Base-by-base conservation (phyloP, 2,329 filamentous ascomycete species). In the Beauveria bassiana region DNA sequence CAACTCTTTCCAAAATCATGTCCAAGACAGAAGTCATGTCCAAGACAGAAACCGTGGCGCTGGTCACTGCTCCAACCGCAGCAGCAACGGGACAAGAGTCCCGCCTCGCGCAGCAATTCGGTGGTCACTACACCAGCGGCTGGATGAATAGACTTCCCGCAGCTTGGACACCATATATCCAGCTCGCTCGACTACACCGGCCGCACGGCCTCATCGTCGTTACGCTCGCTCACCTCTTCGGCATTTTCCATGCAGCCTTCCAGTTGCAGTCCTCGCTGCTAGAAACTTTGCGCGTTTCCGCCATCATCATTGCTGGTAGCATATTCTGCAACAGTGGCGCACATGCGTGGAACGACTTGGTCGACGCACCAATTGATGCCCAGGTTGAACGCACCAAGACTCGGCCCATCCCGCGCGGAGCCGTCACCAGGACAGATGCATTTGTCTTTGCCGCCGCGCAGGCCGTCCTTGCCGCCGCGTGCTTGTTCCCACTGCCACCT, bases 321-420 rank as follows among this genome's bases (percentile, higher is more conserved):
- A 68, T 74, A 64, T 73, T 74, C 66, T 69, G 68, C 64, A 69
- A 67, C 42, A 72, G 71, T 65, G 70, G 69, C n/a, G 68, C 18
- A 31, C 59, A 63, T 40, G 68, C 68, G 10, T 74, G 72, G 72
- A 73, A 75, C 65, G 73, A 75, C 66, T 63, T 73, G 8, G 55
- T 73, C 53, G 72, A 75, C 64, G 70, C 68, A 24, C 68, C 69
- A 14, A 65, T 75, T 43, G 73, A 75, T 65, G 61, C 61, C 26
- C 65, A 65, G 31, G 66, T 74, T 24, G 51, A 68, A 2, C 71
- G 73, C 42, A 72, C 70, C 9, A 66, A 65, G 46, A 67, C 65
- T 20, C 70, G 73, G 1, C 73, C 73, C 22, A 73, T 75, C 45
- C 67, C 71, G 2, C 68, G 72, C 31, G 73, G 73, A 5, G 72